These are phyloP conservation scores for Podospora comata DNA, from an alignment of 495 filamentous ascomycete species.

Conservation along the genomic window DNA sequence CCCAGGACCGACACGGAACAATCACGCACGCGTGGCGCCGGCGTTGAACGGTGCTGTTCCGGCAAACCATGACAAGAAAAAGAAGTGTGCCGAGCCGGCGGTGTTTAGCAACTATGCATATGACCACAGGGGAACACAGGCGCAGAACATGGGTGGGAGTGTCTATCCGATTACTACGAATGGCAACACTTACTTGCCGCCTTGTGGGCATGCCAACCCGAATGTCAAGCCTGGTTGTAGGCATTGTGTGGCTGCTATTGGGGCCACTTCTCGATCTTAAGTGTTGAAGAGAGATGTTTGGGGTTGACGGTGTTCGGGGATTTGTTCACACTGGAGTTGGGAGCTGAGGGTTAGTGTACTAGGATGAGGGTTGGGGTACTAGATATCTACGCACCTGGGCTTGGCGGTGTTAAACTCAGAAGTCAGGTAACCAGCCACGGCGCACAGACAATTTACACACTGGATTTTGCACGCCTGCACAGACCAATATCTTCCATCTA, in stretches of 20 bases:
- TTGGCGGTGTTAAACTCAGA: neutral
- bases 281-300: neutral
- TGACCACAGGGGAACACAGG: neutral
- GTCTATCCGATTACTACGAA: neutral
- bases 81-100: neutral
- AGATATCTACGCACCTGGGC: neutral
- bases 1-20: neutral
- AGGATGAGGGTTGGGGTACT: neutral
- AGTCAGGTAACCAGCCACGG: neutral
- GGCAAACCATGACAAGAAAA: neutral
- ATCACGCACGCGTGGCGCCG: neutral
- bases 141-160: neutral
- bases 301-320: neutral
- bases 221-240: neutral
- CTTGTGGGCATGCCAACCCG: neutral
- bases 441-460: neutral
- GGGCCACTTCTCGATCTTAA: neutral
- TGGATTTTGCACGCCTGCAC: neutral
- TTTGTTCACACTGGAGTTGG: neutral
- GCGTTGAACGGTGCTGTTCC: neutral
- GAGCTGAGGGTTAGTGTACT: neutral
- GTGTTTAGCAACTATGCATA: neutral
- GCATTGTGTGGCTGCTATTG: neutral
- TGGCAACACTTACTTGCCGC: neutral
- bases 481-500: neutral